Conservation (phyloP, 176 grass and related monocot genomes). For the Oropetium thomaeum region DNA sequence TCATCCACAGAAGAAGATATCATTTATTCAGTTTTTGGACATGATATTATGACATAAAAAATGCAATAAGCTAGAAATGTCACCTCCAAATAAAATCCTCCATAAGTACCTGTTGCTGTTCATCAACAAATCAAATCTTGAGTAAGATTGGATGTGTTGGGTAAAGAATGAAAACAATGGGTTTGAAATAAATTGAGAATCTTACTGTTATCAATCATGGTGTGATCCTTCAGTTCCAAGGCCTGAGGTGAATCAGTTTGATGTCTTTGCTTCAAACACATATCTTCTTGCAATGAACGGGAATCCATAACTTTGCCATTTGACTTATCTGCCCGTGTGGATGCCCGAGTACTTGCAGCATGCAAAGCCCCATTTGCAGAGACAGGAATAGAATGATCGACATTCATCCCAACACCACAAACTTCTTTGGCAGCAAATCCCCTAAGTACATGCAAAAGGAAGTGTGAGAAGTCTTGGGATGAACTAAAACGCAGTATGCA, state of each 20-base stretch:
- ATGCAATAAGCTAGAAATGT: neutral
- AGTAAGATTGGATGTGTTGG: neutral
- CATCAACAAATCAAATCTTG: conserved; percentile 19
- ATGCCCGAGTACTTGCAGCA: conserved; percentile 25
- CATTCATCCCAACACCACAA: neutral
- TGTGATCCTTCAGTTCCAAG: conserved; percentile 27
- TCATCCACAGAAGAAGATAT: conserved; percentile 23
- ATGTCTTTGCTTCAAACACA: neutral
- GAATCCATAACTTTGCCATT: conserved; percentile 40
- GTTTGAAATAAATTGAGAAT: conserved; percentile 1
- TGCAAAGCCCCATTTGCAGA: conserved; percentile 32
- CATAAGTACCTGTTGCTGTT: conserved; percentile 46
- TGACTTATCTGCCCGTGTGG: conserved; percentile 2
- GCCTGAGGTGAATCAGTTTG: conserved; percentile 18
- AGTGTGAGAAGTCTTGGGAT: neutral
- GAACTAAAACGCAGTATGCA: conserved; percentile 18
- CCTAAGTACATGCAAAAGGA: neutral
- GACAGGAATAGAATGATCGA: conserved; percentile 23
- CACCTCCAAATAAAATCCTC: conserved; percentile 47
- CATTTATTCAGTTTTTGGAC: neutral
- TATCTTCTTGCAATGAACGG: conserved; percentile 11
- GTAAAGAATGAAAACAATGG: neutral
- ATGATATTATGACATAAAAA: conserved; percentile 15
- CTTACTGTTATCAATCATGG: conserved; percentile 41
- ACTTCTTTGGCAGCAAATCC: neutral